These are phyloP conservation scores for Chenopodium berlandieri DNA, from an alignment of 148 eudicot species.

Conservation along the genomic window DNA sequence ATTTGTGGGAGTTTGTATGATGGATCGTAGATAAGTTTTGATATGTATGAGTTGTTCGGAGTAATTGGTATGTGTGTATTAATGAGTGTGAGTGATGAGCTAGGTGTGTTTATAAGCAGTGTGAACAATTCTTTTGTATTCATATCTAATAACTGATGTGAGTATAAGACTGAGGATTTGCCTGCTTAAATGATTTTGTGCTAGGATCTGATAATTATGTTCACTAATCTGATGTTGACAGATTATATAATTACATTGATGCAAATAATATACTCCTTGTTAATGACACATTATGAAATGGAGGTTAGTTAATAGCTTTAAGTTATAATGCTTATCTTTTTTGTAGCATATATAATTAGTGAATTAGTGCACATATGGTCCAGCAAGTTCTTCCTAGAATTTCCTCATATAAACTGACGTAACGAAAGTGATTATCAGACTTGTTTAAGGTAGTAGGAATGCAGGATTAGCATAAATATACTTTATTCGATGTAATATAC, in stretches of 20 bases:
- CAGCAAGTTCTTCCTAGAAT: not conserved
- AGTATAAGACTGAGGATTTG: too few species aligned
- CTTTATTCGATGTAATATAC: not conserved
- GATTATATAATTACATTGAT: not conserved
- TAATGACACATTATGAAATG: not conserved
- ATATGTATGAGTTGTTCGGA: too few species aligned
- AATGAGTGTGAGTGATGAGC: too few species aligned
- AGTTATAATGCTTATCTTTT: not conserved
- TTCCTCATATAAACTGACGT: not conserved
- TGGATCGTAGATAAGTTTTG: too few species aligned
- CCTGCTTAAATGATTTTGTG: too few species aligned
- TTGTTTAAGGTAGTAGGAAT: constrained; percentile 15
- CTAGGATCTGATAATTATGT: not conserved
- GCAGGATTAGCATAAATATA: not conserved
- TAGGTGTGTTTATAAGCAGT: too few species aligned
- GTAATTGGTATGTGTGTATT: too few species aligned
- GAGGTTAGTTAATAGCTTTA: not conserved
- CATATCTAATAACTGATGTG: too few species aligned
- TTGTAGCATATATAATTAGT: not conserved
- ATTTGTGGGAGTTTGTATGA: too few species aligned
- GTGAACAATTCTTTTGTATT: too few species aligned
- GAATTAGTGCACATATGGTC: not conserved
- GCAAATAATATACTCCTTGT: not conserved
- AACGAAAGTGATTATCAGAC: not conserved
- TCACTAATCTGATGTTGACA: constrained; percentile 9